Evolutionary conservation across 371 early-diverging fungal genomes (phyloP).

Genomic region (Globomyces sp.): DNA sequence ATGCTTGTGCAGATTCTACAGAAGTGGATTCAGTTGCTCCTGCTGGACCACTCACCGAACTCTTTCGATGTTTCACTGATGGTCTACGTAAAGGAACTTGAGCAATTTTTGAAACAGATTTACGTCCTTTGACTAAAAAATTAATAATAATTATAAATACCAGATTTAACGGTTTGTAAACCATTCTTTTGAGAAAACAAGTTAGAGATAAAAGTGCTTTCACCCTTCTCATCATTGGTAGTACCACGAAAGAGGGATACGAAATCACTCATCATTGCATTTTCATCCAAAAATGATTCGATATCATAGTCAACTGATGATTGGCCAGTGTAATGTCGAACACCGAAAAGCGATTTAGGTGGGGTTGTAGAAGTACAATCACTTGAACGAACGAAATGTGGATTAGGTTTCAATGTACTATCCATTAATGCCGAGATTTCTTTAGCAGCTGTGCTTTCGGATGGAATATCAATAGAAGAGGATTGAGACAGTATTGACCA

Average conservation of each 20-base stretch:
- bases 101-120: slow-evolving; percentile 49
- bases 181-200: slow-evolving; percentile 65
- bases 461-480: not conserved
- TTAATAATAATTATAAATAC: not conserved
- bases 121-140: slow-evolving; percentile 35
- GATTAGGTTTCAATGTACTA: slow-evolving; percentile 20
- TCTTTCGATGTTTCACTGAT: slow-evolving; percentile 28
- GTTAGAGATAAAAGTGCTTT: slow-evolving; percentile 68
- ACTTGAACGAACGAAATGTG: slow-evolving; percentile 21
- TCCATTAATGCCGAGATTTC: slow-evolving; percentile 9
- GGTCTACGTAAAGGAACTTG: slow-evolving; percentile 40
- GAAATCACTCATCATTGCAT: slow-evolving; percentile 77
- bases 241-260: slow-evolving; percentile 72
- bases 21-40: slow-evolving; percentile 19
- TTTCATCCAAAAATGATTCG: slow-evolving; percentile 67
- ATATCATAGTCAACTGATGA: slow-evolving; percentile 65
- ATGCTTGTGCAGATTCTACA: slow-evolving; percentile 59
- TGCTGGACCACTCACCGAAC: not conserved
- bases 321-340: slow-evolving; percentile 68
- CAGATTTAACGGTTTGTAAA: slow-evolving; percentile 68
- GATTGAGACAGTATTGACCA: slow-evolving; percentile 16
- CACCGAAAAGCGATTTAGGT: slow-evolving; percentile 48
- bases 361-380: slow-evolving; percentile 21
- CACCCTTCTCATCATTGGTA: slow-evolving; percentile 36
- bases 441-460: slow-evolving; percentile 1